Evolutionary conservation across 2,329 filamentous ascomycete genomes (phyloP), one percentile per base, ranked within the genome.

Genomic region (Acrocalymma vagum): DNA sequence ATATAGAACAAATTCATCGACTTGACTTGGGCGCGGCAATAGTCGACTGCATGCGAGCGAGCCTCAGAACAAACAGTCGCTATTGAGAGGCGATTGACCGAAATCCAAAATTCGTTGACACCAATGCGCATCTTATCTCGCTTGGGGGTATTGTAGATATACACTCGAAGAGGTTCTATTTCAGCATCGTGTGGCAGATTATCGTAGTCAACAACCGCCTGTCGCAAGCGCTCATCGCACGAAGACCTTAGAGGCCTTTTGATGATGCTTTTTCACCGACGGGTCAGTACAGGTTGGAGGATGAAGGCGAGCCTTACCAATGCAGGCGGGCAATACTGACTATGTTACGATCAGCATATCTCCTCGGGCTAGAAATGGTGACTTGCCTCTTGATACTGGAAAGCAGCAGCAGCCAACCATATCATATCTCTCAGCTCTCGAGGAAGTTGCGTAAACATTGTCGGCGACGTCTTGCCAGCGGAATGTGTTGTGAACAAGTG

Each of bases 71-170:
- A 38, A 18, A 35, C 41, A 4, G 29, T 33, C 30, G 35, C 29
- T 7, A 44, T 38, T 2, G 34, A 25, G 9, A 44, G 29, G 25
- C 34, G 9, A 21, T 44, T 44, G 20, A 44, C 29, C 17, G 38
- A 18, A 20, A 21, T 18, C 34, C 34, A 29, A 18, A 38, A 44
- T 16, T 44, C 40, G 15, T 44, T 38, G 15, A 29, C 29, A 13
- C 29, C 29, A 24, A 44, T 9, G 25, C 29, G 40, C 20, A 44
- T 18, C 28, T 34, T 44, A 34, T 15, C 29, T 11, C 18, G 17
- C 10, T 38, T 18, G 18, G 20, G 21, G n/a, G 34, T 34, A 15
- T 28, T 9, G 24, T 34, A 16, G 13, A 44, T 21, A 21, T 38
- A 26, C 11, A 44, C 4, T 10, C 29, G 27, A 20, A 44, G 40